Conservation (phyloP, 768 basidiomycete genomes). For the Trametes coccinea region DNA sequence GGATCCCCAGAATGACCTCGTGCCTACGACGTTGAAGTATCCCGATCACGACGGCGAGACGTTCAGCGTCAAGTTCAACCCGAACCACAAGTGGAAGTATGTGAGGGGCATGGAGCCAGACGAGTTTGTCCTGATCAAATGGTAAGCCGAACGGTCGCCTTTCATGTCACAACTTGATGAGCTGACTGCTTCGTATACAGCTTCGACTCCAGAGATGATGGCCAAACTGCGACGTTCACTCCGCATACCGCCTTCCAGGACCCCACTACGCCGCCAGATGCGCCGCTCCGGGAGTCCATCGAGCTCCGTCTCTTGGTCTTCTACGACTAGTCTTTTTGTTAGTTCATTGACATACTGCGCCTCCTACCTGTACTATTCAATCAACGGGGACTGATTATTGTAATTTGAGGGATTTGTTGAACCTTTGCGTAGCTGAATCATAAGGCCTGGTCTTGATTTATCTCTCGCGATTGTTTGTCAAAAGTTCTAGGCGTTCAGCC, state of each 20-base stretch:
- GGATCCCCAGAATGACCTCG: constrained; percentile 39
- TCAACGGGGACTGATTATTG: no score
- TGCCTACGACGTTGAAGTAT: constrained; percentile 40
- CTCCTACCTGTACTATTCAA: no score
- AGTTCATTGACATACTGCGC: no score
- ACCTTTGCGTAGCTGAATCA: no score
- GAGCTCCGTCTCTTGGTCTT: constrained; percentile 67
- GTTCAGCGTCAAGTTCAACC: constrained; percentile 39
- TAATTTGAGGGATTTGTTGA: no score
- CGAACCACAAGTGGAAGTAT: constrained; percentile 47
- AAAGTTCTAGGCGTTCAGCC: no score
- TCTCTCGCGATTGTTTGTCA: no score
- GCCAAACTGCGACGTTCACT: constrained; percentile 53
- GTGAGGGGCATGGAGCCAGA: constrained; percentile 44
- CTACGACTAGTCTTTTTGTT: constrained; percentile 40
- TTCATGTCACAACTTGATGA: not conserved
- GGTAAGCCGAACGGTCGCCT: constrained; percentile 32
- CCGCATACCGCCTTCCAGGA: constrained; percentile 67
- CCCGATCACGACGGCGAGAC: constrained; percentile 48
- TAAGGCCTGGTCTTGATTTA: no score
- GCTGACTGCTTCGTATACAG: constrained; percentile 23
- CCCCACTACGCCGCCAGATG: constrained; percentile 49
- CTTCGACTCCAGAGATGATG: constrained; percentile 38
- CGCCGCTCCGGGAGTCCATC: constrained; percentile 56
- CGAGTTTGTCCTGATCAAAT: constrained; percentile 51